Evolutionary conservation across 2,329 filamentous ascomycete genomes (phyloP).

Genomic region (Fusarium sp.): DNA sequence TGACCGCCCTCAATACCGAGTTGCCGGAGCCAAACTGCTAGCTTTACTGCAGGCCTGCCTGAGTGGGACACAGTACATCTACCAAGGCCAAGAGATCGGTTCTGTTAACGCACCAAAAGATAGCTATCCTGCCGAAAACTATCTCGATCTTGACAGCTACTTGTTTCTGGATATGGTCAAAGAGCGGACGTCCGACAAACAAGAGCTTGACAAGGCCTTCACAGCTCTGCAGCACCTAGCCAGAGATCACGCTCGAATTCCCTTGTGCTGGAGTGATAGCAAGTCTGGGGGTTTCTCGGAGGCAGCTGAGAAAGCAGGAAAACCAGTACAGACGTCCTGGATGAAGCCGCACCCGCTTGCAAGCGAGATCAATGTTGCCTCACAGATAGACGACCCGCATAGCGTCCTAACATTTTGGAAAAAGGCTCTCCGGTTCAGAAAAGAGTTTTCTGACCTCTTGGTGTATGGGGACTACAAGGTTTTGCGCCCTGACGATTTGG

Average conservation of each 20-base stretch:
- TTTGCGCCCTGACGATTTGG: slow-evolving; percentile 43
- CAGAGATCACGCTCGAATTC: slow-evolving; percentile 77
- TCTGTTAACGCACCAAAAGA: slow-evolving; percentile 72
- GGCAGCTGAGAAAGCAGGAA: slow-evolving; percentile 53
- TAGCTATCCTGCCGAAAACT: slow-evolving; percentile 73
- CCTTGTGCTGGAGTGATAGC: slow-evolving; percentile 72
- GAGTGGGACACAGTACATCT: slow-evolving; percentile 75
- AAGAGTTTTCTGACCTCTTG: slow-evolving; percentile 51
- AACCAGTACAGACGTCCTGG: slow-evolving; percentile 51
- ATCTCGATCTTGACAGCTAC: slow-evolving; percentile 65
- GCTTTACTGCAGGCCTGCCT: slow-evolving; percentile 68
- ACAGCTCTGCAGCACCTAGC: slow-evolving; percentile 53
- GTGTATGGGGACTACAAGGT: slow-evolving; percentile 55
- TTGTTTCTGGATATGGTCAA: slow-evolving; percentile 55
- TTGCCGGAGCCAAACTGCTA: slow-evolving; percentile 71
- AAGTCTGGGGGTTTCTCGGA: slow-evolving; percentile 56
- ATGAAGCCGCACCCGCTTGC: slow-evolving; percentile 54
- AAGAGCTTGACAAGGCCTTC: slow-evolving; percentile 56
- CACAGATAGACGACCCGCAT: slow-evolving; percentile 61
- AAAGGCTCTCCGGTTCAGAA: slow-evolving; percentile 49
- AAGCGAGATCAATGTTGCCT: slow-evolving; percentile 68
- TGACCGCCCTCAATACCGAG: slow-evolving; percentile 64
- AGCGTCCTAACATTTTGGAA: slow-evolving; percentile 56
- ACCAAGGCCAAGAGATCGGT: slow-evolving; percentile 78
- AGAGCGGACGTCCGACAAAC: slow-evolving; percentile 49